Base-by-base conservation (phyloP, 495 filamentous ascomycete genomes). In the Bathelium albidoporum region DNA sequence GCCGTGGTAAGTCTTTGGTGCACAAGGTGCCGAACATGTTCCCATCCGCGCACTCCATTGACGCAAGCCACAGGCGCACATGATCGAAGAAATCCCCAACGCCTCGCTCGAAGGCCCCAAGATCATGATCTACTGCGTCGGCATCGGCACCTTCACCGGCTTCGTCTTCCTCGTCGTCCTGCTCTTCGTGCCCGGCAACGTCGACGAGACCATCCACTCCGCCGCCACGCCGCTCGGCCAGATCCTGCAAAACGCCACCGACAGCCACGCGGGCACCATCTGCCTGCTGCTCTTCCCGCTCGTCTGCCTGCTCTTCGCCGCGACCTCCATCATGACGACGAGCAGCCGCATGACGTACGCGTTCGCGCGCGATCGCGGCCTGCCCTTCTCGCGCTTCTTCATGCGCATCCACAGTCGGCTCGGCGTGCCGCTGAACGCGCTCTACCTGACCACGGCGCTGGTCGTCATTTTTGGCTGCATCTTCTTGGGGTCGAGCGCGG, bases 301-400 rank as follows among this genome's bases (percentile, higher is more conserved):
- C 22, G 72, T 86, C 18, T 90, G 87, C 68, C 81, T 90, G 62
- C 72, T 91, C 0, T 90, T 91, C 68, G 86, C 87, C 7, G 80
- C 82, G 1, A 87, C 80, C 1, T 83, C 80, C 16, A 85, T 91
- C 66, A 88, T 89, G 86, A 89, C 87, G 2, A 90, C 89, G 11
- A 85, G 82, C 59, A 87, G 82, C 64, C 84, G 89, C 14, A 90
- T 91, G 86, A 83, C 84, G 32, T 91, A 87, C 64, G 87, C 88
- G 1, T 92, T 92, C 83, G 31, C 81, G 55, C 78, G 88, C 65
- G 88, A 91, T 66, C 82, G 85, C 14, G 88, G 87, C 26, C 78
- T 91, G 16, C 89, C 89, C 0, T 82, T 82, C 49, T 89, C 85
- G 16, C 73, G 71, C 0, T 76, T 85, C 71, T 86, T 92, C 66